These are phyloP conservation scores for Neurospora sp. DNA, from an alignment of 495 filamentous ascomycete species.

Conservation along the genomic window DNA sequence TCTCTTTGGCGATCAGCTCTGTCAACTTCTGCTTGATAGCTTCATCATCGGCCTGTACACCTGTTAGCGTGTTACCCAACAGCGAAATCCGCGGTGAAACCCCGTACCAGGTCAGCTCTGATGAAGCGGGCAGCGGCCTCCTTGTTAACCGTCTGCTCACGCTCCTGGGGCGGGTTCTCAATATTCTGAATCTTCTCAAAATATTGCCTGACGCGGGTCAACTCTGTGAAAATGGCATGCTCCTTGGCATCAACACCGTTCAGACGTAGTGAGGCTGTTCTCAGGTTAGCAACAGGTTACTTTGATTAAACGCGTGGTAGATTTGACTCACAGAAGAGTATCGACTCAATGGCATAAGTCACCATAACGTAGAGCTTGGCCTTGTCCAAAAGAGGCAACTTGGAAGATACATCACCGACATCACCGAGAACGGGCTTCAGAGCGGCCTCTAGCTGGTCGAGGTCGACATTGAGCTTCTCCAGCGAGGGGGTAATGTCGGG, in stretches of 20 bases:
- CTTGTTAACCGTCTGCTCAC: slow-evolving; percentile 61
- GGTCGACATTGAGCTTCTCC: slow-evolving; percentile 60
- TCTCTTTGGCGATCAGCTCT: slow-evolving; percentile 37
- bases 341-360: slow-evolving; percentile 83
- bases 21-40: slow-evolving; percentile 28
- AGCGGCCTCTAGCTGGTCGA: slow-evolving; percentile 66
- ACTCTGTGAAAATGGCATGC: slow-evolving; percentile 76
- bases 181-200: slow-evolving; percentile 78
- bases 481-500: slow-evolving; percentile 42
- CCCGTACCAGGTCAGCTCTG: slow-evolving; percentile 58
- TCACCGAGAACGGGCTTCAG: slow-evolving; percentile 55
- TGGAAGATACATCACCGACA: slow-evolving; percentile 57
- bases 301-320: not conserved
- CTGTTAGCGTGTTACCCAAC: slow-evolving; percentile 1
- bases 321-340: slow-evolving; percentile 65
- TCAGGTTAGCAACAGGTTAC: slow-evolving; percentile 17
- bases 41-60: slow-evolving; percentile 25
- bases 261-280: slow-evolving; percentile 63
- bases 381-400: slow-evolving; percentile 83
- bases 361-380: slow-evolving; percentile 80
- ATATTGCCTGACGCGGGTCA: slow-evolving; percentile 78
- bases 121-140: slow-evolving; percentile 73
- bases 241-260: slow-evolving; percentile 70
- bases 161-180: slow-evolving; percentile 42
- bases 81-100: not conserved